Evolutionary conservation across 1,284 basidiomycete species (phyloP), one percentile per base, ranked within the genome.

Genomic region (Termitomyces sp.): DNA sequence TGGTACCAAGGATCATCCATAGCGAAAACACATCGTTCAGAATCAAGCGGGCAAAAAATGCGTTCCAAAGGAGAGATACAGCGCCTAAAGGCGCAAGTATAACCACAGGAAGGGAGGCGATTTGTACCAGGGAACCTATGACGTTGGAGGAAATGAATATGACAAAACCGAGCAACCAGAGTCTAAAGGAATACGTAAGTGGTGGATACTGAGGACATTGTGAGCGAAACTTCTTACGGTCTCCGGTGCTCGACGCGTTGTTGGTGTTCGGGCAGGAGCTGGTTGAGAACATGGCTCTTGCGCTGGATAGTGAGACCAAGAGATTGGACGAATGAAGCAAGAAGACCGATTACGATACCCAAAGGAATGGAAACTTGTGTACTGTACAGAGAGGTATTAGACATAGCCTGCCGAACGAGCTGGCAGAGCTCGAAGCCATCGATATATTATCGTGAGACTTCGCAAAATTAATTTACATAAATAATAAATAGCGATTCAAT

Each of bases 81-180:
- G 94, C 95, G 19, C 95, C 95, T 1, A 98, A 81, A 0, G 94
- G 94, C 1, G 91, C 93, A 46, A 95, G 86, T 55, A 96, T 92
- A 56, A 95, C 92, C 61, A 96, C 91, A 5, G 93, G 92, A 9
- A 98, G 80, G 0, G 94, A 92, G 5, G 93, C 94, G 52, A 98
- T 94, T 73, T 98, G 95, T 62, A 97, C 92, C 28, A 98, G 75
- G 1, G 92, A 94, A n/a, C 92, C 92, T 54, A 96, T 78, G 57
- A 98, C 74, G 69, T 98, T 98, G 54, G 93, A 94, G 24, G 86
- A 86, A 53, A 93, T 84, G 76, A 92, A 92, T 64, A 92, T 83
- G 49, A 75, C 79, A 65, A 97, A 95, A 9, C 94, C 94, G 31
- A 90, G 67, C 21, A 94, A 73, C 92, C 92, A 96, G 24, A 94